These are phyloP conservation scores for Oryza coarctata DNA, from an alignment of 176 grass and related monocot species.

Conservation along the genomic window DNA sequence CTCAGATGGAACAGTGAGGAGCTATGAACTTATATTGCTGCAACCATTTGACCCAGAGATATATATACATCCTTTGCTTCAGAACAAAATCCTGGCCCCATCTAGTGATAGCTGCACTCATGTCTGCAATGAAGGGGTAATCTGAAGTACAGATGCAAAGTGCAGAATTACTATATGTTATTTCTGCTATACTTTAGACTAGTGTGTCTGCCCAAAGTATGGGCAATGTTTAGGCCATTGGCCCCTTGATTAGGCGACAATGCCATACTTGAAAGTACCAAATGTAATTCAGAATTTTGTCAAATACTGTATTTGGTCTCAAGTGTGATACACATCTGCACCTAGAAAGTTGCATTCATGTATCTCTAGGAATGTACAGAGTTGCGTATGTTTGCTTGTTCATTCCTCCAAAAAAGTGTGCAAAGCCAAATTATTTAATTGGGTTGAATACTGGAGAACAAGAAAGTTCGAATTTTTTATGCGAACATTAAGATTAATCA, in stretches of 20 bases:
- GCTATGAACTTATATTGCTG: conserved; percentile 30
- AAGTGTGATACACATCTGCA: conserved; percentile 13
- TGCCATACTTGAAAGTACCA: conserved; percentile 33
- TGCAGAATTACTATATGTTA: conserved; percentile 33
- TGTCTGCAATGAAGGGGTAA: conserved; percentile 43
- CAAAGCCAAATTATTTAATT: neutral
- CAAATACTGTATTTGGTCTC: conserved; percentile 34
- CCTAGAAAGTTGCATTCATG: conserved; percentile 43
- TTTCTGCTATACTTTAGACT: conserved; percentile 29
- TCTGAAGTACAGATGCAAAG: conserved; percentile 41
- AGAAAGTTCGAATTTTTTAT: conserved; percentile 1
- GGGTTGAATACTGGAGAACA: conserved; percentile 13
- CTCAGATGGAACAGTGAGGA: conserved; percentile 35
- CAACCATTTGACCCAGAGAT: conserved; percentile 42
- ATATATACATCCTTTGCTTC: conserved; percentile 31
- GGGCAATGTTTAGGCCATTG: conserved; percentile 46
- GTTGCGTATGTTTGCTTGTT: conserved; percentile 28
- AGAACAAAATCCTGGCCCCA: conserved; percentile 24
- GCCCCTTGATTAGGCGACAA: conserved; percentile 51
- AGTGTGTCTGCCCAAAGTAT: conserved; percentile 45
- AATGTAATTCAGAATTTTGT: conserved; percentile 37
- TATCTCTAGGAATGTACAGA: conserved; percentile 39
- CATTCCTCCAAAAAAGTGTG: conserved; percentile 25
- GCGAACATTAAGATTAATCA: neutral
- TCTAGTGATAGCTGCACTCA: conserved; percentile 43